phyloP scores from a whole-genome alignment of 73 alveolate species.

The Paramecium pentaurelia region DNA sequence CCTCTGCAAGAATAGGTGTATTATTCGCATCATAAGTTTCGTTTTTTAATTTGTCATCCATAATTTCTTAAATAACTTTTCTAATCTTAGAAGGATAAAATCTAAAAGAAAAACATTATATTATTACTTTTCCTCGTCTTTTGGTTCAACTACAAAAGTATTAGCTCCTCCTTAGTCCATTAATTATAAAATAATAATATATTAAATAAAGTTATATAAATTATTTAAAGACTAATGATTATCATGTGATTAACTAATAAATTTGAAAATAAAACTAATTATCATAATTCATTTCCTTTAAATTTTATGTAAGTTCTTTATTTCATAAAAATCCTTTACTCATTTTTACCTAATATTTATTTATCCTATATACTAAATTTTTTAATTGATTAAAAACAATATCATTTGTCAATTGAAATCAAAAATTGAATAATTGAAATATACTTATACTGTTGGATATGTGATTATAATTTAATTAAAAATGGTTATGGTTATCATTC shows the following conservation, averaged over 20 bases:
- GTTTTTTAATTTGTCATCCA: slow-evolving; percentile 1
- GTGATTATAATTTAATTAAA: no score
- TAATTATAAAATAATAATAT: neutral
- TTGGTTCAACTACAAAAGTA: slow-evolving; percentile 25
- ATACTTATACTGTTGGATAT: neutral
- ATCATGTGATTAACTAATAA: neutral
- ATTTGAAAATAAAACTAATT: no score
- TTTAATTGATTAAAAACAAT: neutral
- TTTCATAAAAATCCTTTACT: neutral
- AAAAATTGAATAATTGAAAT: no score
- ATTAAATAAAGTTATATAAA: neutral
- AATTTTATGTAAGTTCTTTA: neutral
- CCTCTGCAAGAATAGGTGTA: neutral
- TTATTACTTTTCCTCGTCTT: slow-evolving; percentile 29
- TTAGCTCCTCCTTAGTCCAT: slow-evolving; percentile 18
- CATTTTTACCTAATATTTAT: neutral
- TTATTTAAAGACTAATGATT: neutral
- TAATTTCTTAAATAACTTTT: neutral
- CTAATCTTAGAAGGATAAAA: slow-evolving; percentile 30
- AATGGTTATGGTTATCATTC: no score
- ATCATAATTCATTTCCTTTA: neutral
- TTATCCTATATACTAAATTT: neutral
- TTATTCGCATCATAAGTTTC: slow-evolving; percentile 20
- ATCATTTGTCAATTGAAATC: no score
- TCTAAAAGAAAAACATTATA: neutral